Evolutionary conservation across 352 stramenopile genomes (phyloP).

Genomic region (Phytopythium delawarense): DNA sequence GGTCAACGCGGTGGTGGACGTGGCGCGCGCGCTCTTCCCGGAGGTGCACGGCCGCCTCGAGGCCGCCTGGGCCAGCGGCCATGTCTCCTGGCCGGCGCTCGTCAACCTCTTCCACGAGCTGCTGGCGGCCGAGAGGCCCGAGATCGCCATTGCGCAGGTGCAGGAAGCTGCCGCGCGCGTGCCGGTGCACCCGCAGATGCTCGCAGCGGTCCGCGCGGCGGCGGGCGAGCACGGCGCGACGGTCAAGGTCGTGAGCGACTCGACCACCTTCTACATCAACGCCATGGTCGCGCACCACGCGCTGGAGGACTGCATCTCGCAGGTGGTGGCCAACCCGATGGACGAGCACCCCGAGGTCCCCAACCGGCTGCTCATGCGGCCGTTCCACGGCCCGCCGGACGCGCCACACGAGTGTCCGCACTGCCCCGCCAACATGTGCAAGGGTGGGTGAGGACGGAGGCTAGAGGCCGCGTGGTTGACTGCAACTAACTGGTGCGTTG

Average conservation of each 20-base stretch:
- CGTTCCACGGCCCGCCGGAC: conserved; percentile 26
- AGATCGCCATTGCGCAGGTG: conserved; percentile 22
- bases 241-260: conserved; percentile 47
- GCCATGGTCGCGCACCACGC: conserved; percentile 31
- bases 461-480: not conserved
- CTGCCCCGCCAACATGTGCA: conserved; percentile 63
- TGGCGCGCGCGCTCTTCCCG: conserved; percentile 27
- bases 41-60: conserved; percentile 18
- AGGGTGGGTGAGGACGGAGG: conserved; percentile 18
- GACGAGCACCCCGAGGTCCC: conserved; percentile 11
- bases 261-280: conserved; percentile 41
- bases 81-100: conserved; percentile 18
- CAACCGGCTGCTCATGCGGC: conserved; percentile 25
- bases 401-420: conserved; percentile 33
- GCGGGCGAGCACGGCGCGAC: conserved; percentile 24
- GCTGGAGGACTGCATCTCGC: conserved; percentile 21
- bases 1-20: conserved; percentile 37
- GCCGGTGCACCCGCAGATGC: conserved; percentile 28
- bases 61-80: conserved; percentile 9
- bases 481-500: not conserved
- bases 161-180: conserved; percentile 20
- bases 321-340: conserved; percentile 39
- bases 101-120: conserved; percentile 28
- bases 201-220: conserved; percentile 41
- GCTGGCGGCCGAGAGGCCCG: conserved; percentile 20